Conservation (phyloP, 306 rosid genomes). For the Macrotyloma uniflorum region DNA sequence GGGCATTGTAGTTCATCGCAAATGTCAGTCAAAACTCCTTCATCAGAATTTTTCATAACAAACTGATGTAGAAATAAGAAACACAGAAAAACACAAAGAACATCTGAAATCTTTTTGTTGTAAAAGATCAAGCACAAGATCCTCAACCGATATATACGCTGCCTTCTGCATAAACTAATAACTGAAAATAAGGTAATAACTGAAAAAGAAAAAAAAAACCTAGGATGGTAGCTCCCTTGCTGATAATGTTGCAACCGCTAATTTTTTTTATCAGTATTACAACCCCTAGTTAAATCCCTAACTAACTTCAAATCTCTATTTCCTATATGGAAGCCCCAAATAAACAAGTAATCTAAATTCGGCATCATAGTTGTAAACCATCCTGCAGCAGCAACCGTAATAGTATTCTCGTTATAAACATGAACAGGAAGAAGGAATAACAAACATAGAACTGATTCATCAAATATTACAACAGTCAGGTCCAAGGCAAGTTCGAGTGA, state of each 20-base stretch:
- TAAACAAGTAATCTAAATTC: conserved; percentile 10
- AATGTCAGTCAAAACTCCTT: background rate
- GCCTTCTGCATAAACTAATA: background rate
- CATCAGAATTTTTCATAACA: background rate
- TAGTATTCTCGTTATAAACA: background rate
- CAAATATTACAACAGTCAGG: background rate
- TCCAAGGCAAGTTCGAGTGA: background rate
- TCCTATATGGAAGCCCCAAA: background rate
- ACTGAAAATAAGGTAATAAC: background rate
- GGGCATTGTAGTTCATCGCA: background rate
- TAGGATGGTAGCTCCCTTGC: background rate
- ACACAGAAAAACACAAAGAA: background rate
- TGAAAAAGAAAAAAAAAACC: background rate
- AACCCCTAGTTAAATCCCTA: background rate
- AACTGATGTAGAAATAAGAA: background rate
- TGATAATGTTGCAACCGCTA: background rate
- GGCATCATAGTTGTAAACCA: background rate
- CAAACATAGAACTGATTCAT: background rate
- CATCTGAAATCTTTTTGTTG: background rate
- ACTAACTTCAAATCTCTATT: background rate
- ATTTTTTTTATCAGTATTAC: no score
- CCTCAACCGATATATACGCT: background rate
- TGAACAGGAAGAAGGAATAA: background rate
- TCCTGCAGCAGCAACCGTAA: background rate
- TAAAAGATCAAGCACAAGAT: conserved; percentile 5